Base-by-base conservation (phyloP, 225 moss, liverwort and hornwort species). In the Polytrichum commune region DNA sequence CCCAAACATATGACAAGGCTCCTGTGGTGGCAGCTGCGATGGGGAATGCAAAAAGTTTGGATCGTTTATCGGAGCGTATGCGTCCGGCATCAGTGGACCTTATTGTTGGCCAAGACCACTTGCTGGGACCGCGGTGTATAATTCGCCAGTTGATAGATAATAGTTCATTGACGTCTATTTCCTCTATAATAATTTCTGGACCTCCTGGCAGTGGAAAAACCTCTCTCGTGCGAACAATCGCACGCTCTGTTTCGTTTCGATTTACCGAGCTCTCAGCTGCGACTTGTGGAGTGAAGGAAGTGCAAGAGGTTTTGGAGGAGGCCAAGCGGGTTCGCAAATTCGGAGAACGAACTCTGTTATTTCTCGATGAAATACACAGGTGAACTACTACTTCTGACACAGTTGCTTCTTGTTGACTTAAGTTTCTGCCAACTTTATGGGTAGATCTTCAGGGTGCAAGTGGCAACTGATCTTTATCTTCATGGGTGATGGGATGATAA, bases 161-260 rank as follows among this genome's bases (percentile, higher is more conserved):
- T 24, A 88, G 85, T 62, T 79, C 86, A 0, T 75, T 91, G 25
- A 80, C 86, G 18, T 91, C 92, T 18, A 46, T 46, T 58, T 58
- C 58, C 24, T 58, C n/a, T 22, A 82, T 93, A 7, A 95, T 95
- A 65, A 83, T 95, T 8, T 95, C 81, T 73, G 95, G 95, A 19
- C 93, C 91, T 19, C 95, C 95, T 1, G 95, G 95, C 46, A 93
- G 91, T 6, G 93, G 95, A 35, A 95, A 95, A 77, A 95, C 95
- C 26, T 89, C 95, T 5, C 89, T 95, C 0, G 95, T 91, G 53
- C 82, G 91, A 77, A 88, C 93, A 63, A 93, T 95, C 61, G 91
- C 93, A 7, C 83, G 85, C 2, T 77, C 91, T 0, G 82, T 93
- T 0, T 80, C 92, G 0, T 83, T 82, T 70, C 77, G 86, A 20